Percentiles rank a stretch among this genome's conserved stretches.
phyloP scores from a whole-genome alignment of 2,329 filamentous ascomycete species.

The Diaporthe humulicola region DNA sequence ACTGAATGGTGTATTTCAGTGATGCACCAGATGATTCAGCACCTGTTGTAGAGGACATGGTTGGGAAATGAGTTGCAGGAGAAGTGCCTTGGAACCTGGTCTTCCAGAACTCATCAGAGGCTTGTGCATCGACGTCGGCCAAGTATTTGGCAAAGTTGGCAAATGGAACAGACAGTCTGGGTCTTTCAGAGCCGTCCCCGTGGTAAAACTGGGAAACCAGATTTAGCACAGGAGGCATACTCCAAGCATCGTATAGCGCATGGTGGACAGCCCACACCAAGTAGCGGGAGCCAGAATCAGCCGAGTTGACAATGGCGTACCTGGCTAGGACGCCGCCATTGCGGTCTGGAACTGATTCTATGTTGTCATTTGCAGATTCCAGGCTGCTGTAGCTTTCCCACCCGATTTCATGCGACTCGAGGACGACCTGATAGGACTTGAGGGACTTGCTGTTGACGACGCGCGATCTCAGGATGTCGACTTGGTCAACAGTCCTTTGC shows the following conservation, averaged over 20 bases:
- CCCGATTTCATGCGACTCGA: neutral
- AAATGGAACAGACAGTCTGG: neutral
- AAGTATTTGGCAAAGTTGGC: constrained; percentile 20
- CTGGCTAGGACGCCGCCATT: neutral
- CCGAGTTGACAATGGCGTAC: constrained; percentile 1
- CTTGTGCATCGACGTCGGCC: neutral
- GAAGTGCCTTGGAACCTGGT: neutral
- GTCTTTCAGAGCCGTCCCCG: neutral
- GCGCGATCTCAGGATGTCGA: constrained; percentile 5
- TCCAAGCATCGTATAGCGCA: constrained; percentile 70
- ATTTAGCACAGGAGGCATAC: constrained; percentile 64
- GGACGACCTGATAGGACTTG: neutral
- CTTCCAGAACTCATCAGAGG: constrained; percentile 20
- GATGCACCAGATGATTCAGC: neutral
- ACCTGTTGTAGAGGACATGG: neutral
- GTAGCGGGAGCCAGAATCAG: neutral
- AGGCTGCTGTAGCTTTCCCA: neutral
- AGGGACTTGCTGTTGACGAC: constrained; percentile 6
- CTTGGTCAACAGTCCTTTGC: constrained; percentile 6
- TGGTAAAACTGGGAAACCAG: constrained; percentile 60
- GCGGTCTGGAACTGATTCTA: neutral
- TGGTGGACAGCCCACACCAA: constrained; percentile 62
- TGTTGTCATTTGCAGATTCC: too few relatives aligned
- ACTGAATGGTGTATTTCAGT: neutral
- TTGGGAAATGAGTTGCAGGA: constrained; percentile 10